Evolutionary conservation across 1,284 basidiomycete species (phyloP).

Genomic region (Rhodotorula glutinis): DNA sequence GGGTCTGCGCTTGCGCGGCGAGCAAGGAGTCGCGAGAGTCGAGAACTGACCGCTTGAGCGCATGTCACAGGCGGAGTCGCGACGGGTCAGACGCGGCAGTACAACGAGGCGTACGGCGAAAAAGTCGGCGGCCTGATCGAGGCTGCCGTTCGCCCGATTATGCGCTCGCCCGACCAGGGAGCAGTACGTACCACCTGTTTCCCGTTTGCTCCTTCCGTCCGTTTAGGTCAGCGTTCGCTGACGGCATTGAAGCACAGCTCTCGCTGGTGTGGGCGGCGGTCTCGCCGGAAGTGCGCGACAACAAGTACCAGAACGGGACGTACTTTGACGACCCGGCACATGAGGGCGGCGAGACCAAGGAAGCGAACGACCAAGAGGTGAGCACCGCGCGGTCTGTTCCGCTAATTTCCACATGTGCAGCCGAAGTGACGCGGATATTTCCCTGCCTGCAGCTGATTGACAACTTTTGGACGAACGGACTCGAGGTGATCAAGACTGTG

Average conservation of each 20-base stretch:
- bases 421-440: neutral
- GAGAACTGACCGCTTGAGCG: too few species aligned
- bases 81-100: conserved; percentile 38
- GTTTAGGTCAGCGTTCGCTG: too few species aligned
- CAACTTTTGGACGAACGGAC: conserved; percentile 33
- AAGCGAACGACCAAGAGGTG: conserved; percentile 34
- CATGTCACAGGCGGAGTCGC: conserved; percentile 18
- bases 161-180: conserved; percentile 31
- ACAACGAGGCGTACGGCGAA: conserved; percentile 38
- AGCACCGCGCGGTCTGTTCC: neutral
- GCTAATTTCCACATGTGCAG: too few species aligned
- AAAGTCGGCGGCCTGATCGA: conserved; percentile 20
- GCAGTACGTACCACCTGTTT: conserved; percentile 6
- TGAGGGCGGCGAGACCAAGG: conserved; percentile 25
- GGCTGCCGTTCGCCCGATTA: conserved; percentile 13
- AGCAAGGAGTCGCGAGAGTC: too few species aligned
- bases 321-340: conserved; percentile 36
- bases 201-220: too few species aligned
- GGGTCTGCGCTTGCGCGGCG: neutral
- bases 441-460: conserved; percentile 33
- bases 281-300: conserved; percentile 17
- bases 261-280: conserved; percentile 30
- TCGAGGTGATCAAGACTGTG: conserved; percentile 35
- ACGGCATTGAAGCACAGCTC: conserved; percentile 5
- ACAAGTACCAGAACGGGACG: conserved; percentile 29